Conservation (phyloP, 2,329 filamentous ascomycete species). For the Incumbomyces delicatus region DNA sequence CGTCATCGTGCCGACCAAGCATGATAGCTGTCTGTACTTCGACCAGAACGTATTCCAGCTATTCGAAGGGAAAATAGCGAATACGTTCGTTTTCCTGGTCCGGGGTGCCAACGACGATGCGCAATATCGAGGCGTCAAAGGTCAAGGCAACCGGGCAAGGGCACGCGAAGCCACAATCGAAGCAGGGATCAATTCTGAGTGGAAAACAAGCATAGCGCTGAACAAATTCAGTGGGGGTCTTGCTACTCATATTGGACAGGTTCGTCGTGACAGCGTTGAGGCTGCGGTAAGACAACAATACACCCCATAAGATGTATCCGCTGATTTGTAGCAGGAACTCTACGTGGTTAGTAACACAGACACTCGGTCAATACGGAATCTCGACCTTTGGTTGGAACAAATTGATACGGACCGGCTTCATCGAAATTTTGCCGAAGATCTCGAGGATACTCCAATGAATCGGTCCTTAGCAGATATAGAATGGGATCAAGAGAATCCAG, state of each 20-base stretch:
- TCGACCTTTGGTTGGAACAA: constrained; percentile 34
- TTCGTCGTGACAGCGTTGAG: constrained; percentile 29
- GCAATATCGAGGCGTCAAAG: constrained; percentile 22
- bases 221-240: constrained; percentile 31
- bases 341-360: constrained; percentile 37
- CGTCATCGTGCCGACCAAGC: constrained; percentile 29
- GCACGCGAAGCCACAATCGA: constrained; percentile 22
- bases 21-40: constrained; percentile 30
- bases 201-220: constrained; percentile 28
- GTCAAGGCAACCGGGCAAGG: constrained; percentile 20
- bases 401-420: constrained; percentile 31
- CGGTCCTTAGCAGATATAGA: background rate
- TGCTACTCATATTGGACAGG: constrained; percentile 28
- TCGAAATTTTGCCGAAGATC: constrained; percentile 27
- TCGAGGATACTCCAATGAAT: background rate
- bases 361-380: constrained; percentile 26
- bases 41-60: constrained; percentile 30
- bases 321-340: constrained; percentile 25
- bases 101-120: constrained; percentile 25
- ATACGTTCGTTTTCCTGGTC: constrained; percentile 32
- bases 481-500: background rate
- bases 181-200: constrained; percentile 24
- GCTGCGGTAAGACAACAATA: constrained; percentile 27
- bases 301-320: background rate
- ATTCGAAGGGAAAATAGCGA: constrained; percentile 26